These are phyloP conservation scores for Hypoxylon crocopeplum DNA, from an alignment of 495 filamentous ascomycete genomes.

Conservation along the genomic window DNA sequence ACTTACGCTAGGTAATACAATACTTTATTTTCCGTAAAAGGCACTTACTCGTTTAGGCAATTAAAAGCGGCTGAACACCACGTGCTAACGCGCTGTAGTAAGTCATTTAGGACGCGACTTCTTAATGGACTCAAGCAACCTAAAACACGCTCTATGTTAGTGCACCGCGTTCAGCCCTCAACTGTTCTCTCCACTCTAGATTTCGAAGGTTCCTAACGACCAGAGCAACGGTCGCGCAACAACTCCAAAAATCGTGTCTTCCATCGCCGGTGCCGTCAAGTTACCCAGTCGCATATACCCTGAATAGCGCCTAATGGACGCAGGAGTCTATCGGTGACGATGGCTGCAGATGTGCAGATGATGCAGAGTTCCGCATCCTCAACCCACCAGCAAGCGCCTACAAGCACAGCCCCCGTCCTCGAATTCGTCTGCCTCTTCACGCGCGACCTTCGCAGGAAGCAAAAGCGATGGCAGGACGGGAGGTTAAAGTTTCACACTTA, in stretches of 20 bases:
- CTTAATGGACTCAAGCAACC: not conserved
- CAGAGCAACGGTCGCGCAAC: too few relatives aligned
- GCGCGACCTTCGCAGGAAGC: constrained; percentile 80
- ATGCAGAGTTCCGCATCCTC: constrained; percentile 34
- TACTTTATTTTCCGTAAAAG: too few relatives aligned
- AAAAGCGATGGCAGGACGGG: constrained; percentile 94
- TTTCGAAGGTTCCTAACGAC: too few relatives aligned
- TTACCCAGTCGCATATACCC: too few relatives aligned
- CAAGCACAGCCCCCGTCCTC: constrained; percentile 75
- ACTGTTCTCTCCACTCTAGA: too few relatives aligned
- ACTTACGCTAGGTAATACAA: too few relatives aligned
- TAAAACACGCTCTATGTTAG: not conserved
- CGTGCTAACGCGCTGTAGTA: constrained; percentile 28
- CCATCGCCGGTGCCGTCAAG: too few relatives aligned
- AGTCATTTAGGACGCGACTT: constrained; percentile 7
- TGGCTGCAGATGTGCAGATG: constrained; percentile 29
- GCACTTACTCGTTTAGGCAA: not conserved
- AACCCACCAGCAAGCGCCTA: constrained; percentile 40
- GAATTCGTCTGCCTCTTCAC: constrained; percentile 88
- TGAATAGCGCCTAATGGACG: constrained; percentile 2
- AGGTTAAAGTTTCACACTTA: constrained; percentile 85
- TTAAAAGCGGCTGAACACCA: constrained; percentile 16
- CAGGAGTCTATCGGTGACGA: constrained; percentile 1
- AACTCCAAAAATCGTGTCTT: too few relatives aligned
- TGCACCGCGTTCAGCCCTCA: too few relatives aligned